phyloP scores from a whole-genome alignment of 2,329 filamentous ascomycete species.

The Penicillium capsulatum region DNA sequence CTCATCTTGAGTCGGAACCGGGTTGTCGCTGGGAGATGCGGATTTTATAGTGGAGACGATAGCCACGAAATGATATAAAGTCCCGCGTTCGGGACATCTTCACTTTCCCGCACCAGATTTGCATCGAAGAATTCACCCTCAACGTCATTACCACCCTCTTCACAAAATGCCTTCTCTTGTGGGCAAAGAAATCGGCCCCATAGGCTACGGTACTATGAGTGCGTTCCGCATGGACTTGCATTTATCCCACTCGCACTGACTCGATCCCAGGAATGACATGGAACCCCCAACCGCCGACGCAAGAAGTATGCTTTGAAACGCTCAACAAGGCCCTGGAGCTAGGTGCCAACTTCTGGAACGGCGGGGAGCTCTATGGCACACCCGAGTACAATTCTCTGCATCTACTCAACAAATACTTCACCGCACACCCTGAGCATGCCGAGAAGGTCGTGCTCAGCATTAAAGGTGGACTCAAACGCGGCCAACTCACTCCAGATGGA shows the following conservation, averaged over 20 bases:
- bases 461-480: slow-evolving; percentile 52
- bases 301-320: slow-evolving; percentile 45
- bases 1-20: no score
- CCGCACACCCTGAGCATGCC: slow-evolving; percentile 60
- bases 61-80: no score
- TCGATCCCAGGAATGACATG: slow-evolving; percentile 34
- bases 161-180: slow-evolving; percentile 31
- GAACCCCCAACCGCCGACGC: slow-evolving; percentile 25
- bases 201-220: slow-evolving; percentile 57
- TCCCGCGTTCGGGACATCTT: no score
- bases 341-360: slow-evolving; percentile 57
- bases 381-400: slow-evolving; percentile 56
- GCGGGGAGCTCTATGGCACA: slow-evolving; percentile 61
- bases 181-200: slow-evolving; percentile 42
- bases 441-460: slow-evolving; percentile 59
- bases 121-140: no score
- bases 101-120: no score
- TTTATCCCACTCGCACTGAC: slow-evolving; percentile 1
- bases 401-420: slow-evolving; percentile 60
- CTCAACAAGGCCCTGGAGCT: slow-evolving; percentile 52
- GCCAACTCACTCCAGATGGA: slow-evolving; percentile 45
- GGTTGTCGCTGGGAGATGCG: no score
- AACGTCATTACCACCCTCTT: no score
- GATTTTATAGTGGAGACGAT: no score
- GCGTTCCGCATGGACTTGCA: slow-evolving; percentile 20